phyloP scores from a whole-genome alignment of 257 asterid genomes.

The Nicotiana undulata region DNA sequence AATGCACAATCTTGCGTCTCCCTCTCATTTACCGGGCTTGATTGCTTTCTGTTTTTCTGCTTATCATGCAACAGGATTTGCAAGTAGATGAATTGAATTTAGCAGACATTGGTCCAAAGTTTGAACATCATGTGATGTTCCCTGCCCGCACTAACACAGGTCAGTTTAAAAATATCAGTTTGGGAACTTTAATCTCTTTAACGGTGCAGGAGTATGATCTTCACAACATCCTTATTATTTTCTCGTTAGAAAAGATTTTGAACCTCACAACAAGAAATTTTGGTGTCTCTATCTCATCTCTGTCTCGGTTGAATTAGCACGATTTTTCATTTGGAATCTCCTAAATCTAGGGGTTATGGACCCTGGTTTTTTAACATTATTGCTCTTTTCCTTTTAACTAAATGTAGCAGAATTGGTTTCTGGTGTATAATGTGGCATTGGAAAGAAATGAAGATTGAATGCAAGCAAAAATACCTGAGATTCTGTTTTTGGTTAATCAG shows the following conservation, averaged over 20 bases:
- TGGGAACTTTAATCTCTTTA: neutral
- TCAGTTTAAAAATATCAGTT: conserved; percentile 10
- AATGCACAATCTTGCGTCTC: neutral
- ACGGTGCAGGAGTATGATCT: neutral
- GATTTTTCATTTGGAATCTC: neutral
- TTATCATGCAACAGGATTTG: conserved; percentile 38
- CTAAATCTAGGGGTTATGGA: neutral
- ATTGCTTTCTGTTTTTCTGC: neutral
- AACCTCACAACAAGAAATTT: neutral
- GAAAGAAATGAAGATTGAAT: neutral
- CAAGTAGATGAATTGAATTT: conserved; percentile 69
- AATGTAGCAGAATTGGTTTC: neutral
- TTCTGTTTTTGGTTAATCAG: neutral
- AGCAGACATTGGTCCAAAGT: conserved; percentile 79
- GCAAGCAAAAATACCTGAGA: neutral
- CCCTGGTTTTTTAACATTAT: neutral
- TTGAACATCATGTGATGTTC: conserved; percentile 68
- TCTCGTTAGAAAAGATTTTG: neutral
- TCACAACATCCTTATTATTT: conserved; percentile 26
- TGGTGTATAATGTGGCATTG: neutral
- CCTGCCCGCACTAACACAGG: conserved; percentile 97
- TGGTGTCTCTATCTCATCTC: neutral
- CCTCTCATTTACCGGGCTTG: neutral
- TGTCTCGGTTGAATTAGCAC: neutral
- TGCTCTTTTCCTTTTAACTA: neutral